Evolutionary conservation across 371 early-diverging fungal genomes (phyloP).

Genomic region (Capillidium rhysosporum): DNA sequence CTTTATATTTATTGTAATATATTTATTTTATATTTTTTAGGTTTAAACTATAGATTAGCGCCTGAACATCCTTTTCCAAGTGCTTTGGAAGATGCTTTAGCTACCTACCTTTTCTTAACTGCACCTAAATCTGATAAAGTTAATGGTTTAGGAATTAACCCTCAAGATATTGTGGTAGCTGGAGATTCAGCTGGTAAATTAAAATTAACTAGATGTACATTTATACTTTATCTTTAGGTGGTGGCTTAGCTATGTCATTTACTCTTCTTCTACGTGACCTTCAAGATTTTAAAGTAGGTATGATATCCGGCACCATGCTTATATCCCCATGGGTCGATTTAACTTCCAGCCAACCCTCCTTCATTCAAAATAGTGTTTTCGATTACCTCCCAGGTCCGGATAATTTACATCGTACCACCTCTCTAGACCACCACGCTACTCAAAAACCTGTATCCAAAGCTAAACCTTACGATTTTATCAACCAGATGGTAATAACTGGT

Average conservation of each 20-base stretch:
- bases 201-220: slow-evolving; percentile 8
- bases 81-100: not conserved
- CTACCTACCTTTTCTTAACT: not conserved
- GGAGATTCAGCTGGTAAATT: slow-evolving; percentile 43
- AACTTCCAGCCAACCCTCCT: slow-evolving; percentile 14
- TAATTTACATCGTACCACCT: too few species aligned
- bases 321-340: slow-evolving; percentile 18
- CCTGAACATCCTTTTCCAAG: not conserved
- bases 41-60: not conserved
- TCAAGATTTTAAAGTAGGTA: not conserved
- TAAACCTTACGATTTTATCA: slow-evolving; percentile 11
- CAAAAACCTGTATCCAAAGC: not conserved
- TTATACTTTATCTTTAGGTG: slow-evolving; percentile 11
- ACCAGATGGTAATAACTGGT: not conserved
- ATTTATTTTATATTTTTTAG: too few species aligned
- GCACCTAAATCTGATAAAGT: not conserved
- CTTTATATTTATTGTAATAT: not conserved
- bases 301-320: not conserved
- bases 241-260: not conserved
- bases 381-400: slow-evolving; percentile 16
- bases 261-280: not conserved
- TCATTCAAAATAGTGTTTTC: slow-evolving; percentile 5
- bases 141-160: slow-evolving; percentile 8
- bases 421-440: not conserved
- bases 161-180: slow-evolving; percentile 19